Base-by-base conservation (phyloP, 2,329 filamentous ascomycete species). In the Teratosphaeria gauchensis region DNA sequence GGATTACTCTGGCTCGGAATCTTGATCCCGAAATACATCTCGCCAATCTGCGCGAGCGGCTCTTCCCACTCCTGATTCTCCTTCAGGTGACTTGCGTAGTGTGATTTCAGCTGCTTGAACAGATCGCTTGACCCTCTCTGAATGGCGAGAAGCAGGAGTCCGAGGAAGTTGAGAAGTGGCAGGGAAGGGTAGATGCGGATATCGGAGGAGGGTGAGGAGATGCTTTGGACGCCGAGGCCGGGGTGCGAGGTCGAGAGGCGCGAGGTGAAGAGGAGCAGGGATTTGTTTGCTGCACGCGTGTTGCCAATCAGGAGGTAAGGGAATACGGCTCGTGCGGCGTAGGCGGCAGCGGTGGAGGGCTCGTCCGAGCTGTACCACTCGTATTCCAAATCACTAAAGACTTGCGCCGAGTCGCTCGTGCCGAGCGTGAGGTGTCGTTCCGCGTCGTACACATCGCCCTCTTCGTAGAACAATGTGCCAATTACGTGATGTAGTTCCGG, bases 11-110 rank as follows among this genome's bases (percentile, higher is more conserved):
- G 90, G 68, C 88, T 83, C 53, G 92, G 92, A 70, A 91, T 87
- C 77, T 86, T 84, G 72, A 99, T 95, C 38, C 86, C 86, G 76
- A 99, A 99, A 78, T 97, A 99, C 84, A 96, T 92, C 77, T 99
- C 92, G 54, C 88, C 92, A 67, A 99, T 86, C 73, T 90, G 86
- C 66, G 91, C 87, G 61, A 99, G 77, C 28, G 90, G 82, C 61
- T 80, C 91, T 35, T 85, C 84, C 92, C 92, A 97, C 12, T 64
- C 58, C 21, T 80, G 79, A 1, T n/a, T 48, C 66, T 97, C 92
- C 67, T 85, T 85, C 60, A 97, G 82, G 68, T 95, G 84, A 5
- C 79, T 73, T 42, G 85, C 83, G 74, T 97, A 99, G 71, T 95
- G 94, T 61, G 82, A 84, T 66, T 86, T 84, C 65, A 99, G 78